Evolutionary conservation across 257 asterid genomes (phyloP).

Genomic region (Thymus mandschuricus): DNA sequence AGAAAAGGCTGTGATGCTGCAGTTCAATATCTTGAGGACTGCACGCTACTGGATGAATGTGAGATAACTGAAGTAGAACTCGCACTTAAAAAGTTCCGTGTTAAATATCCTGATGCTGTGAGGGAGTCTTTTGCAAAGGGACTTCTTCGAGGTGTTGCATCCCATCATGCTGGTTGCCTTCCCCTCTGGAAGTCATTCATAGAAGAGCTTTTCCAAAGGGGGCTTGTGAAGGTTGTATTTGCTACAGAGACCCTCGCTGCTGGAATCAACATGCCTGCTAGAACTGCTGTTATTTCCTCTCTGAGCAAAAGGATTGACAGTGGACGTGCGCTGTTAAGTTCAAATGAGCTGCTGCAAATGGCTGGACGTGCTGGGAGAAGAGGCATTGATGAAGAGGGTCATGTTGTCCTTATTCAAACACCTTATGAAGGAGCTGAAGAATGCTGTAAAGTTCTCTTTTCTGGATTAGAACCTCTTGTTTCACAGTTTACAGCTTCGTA

Average conservation of each 20-base stretch:
- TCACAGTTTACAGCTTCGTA: slow-evolving; percentile 98
- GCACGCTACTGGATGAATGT: slow-evolving; percentile 76
- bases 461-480: slow-evolving; percentile 94
- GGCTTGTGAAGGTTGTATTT: slow-evolving; percentile 94
- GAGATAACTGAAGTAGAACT: slow-evolving; percentile 89
- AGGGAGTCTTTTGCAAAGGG: slow-evolving; percentile 89
- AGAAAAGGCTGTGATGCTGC: slow-evolving; percentile 99
- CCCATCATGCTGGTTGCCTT: slow-evolving; percentile 99
- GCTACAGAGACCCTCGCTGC: slow-evolving; percentile 99
- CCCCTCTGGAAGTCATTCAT: slow-evolving; percentile 97
- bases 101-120: slow-evolving; percentile 89
- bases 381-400: slow-evolving; percentile 94
- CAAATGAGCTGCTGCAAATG: slow-evolving; percentile 96
- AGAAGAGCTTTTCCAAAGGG: slow-evolving; percentile 89
- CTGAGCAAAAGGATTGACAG: slow-evolving; percentile 91
- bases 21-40: slow-evolving; percentile 85
- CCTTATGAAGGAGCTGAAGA: slow-evolving; percentile 95
- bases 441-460: slow-evolving; percentile 89
- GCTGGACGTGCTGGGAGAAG: slow-evolving; percentile 99
- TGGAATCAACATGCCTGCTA: slow-evolving; percentile 99
- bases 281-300: slow-evolving; percentile 95
- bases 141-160: slow-evolving; percentile 94
- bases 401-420: slow-evolving; percentile 88
- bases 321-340: slow-evolving; percentile 74
- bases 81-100: slow-evolving; percentile 82